Base-by-base conservation (phyloP, 371 early-diverging fungal genomes). In the Rhizopus arrhizus region DNA sequence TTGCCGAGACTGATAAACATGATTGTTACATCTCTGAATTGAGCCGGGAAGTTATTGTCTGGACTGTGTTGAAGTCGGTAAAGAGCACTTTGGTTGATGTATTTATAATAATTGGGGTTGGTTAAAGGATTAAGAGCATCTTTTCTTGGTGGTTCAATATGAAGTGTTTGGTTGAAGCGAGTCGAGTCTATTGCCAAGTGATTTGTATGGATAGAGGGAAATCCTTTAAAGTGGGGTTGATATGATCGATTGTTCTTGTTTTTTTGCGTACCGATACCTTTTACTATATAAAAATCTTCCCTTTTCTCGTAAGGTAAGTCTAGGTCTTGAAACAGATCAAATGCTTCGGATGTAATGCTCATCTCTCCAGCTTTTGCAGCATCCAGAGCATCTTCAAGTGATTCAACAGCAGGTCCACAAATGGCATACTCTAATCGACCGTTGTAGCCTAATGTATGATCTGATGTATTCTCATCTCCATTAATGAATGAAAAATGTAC, bases 391-490 rank as follows among this genome's bases (percentile, higher is more conserved):
- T 78, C 76, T 15, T 85, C 86, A 7, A 85, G 41, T 0, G 79
- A 65, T 10, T 78, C 75, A 16, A 85, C 82, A 6, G 75, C 82
- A 16, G 82, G 82, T 0, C 86, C 83, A 57, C 86, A 80, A 49
- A 85, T 82, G 0, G 86, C 84, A 58, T 85, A 85, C 53, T 85
- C 86, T 11, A 85, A 59, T 34, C 86, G 64, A 34, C 81, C 81
- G 5, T 36, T 54, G 43, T 74, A 73, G 4, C 60, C 64, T 4
- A 71, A 13, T 9, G 51, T 52, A 10, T 64, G 36, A 56, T 59
- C 56, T 3, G 50, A 16, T 10, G 22, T 32, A 55, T 42, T 43
- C 11, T 54, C 52, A 9, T 42, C 47, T 10, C 53, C 62, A 35
- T 34, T 58, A 2, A 57, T 22, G n/a, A 56, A 61, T 9, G 61